Evolutionary conservation across 108 stramenopile species (phyloP).

Genomic region (Stephanodiscus minutulus): DNA sequence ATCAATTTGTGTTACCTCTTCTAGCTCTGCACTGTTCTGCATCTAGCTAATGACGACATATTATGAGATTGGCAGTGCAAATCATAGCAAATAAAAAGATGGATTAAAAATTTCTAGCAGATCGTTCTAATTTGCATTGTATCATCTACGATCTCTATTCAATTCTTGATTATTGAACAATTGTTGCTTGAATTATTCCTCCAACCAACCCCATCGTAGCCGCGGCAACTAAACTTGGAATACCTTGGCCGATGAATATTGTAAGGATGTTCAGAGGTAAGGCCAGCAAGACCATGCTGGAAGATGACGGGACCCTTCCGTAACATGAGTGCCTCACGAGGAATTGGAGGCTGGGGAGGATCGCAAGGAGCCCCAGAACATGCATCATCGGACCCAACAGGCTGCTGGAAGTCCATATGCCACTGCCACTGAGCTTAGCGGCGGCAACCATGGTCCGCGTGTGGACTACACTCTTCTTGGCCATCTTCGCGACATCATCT

Average conservation of each 20-base stretch:
- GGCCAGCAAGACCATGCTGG: conserved; percentile 25
- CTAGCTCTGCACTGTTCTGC: no score
- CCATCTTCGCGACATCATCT: conserved; percentile 56
- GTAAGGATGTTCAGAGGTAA: conserved; percentile 67
- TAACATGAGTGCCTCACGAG: conserved; percentile 49
- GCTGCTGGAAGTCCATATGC: conserved; percentile 68
- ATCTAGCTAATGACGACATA: no score
- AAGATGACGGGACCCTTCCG: conserved; percentile 26
- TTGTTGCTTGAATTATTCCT: conserved; percentile 38
- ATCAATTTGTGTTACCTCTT: no score
- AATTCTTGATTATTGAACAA: background rate
- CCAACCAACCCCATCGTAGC: conserved; percentile 56
- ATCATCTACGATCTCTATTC: no score
- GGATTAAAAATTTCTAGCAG: no score
- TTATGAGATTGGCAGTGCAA: no score
- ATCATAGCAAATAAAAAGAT: no score
- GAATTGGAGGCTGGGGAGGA: conserved; percentile 55
- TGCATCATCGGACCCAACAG: conserved; percentile 62
- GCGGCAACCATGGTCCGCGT: conserved; percentile 52
- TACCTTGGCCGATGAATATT: conserved; percentile 59
- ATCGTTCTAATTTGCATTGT: no score
- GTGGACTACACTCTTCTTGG: conserved; percentile 51
- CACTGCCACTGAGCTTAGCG: conserved; percentile 55
- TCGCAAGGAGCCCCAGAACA: conserved; percentile 54
- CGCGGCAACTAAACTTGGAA: conserved; percentile 59